These are phyloP conservation scores for Sporothrix schenckii DNA, from an alignment of 2,329 filamentous ascomycete species.

Conservation along the genomic window DNA sequence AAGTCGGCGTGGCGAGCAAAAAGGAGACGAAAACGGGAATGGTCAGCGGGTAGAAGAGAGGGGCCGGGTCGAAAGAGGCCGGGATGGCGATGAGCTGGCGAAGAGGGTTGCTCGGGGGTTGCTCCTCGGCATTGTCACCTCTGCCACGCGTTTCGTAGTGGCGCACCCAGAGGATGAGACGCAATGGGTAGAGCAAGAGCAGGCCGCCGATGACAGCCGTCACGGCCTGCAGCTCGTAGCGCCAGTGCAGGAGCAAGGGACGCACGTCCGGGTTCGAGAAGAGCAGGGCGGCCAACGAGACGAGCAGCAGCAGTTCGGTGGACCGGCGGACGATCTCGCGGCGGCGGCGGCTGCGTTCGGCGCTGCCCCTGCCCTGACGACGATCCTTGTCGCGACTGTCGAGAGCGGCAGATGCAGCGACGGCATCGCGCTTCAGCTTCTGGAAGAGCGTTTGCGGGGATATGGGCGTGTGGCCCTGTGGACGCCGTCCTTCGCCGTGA, in stretches of 20 bases:
- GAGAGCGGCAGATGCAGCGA: not conserved
- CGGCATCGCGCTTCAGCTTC: constrained; percentile 37
- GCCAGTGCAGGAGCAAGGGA: constrained; percentile 52
- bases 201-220: constrained; percentile 47
- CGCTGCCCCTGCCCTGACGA: constrained; percentile 38
- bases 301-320: constrained; percentile 57
- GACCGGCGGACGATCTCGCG: constrained; percentile 57
- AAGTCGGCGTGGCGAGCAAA: constrained; percentile 66
- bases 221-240: constrained; percentile 50
- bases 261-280: constrained; percentile 52
- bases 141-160: not conserved
- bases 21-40: constrained; percentile 77
- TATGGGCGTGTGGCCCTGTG: constrained; percentile 37
- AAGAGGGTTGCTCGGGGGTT: constrained; percentile 40
- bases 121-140: not conserved
- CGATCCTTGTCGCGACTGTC: constrained; percentile 35
- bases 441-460: constrained; percentile 31
- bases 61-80: constrained; percentile 83
- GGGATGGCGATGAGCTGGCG: constrained; percentile 61
- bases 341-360: constrained; percentile 49
- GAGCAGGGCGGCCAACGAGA: constrained; percentile 54
- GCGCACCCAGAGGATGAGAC: constrained; percentile 47
- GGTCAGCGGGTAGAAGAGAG: constrained; percentile 80
- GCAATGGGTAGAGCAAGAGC: constrained; percentile 60
- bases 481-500: not conserved